Evolutionary conservation across 2,329 filamentous ascomycete genomes (phyloP).

Genomic region (Zasmidium citrigriseum): DNA sequence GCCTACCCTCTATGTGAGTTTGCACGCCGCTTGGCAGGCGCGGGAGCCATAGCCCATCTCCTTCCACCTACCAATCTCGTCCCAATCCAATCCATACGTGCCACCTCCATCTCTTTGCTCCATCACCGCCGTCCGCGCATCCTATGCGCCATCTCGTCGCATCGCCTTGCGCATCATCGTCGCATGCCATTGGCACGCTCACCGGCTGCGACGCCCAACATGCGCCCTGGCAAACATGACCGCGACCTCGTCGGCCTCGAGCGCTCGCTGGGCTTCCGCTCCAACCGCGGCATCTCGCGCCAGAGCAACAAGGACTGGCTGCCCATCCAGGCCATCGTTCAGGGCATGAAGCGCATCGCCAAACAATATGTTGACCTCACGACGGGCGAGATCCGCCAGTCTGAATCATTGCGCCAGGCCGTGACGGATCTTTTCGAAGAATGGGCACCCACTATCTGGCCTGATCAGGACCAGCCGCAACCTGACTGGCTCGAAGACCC

Average conservation of each 20-base stretch:
- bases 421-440: slow-evolving; percentile 9
- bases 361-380: slow-evolving; percentile 4
- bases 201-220: not conserved
- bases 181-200: too few species aligned
- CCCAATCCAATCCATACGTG: too few species aligned
- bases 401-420: slow-evolving; percentile 4
- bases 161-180: too few species aligned
- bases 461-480: not conserved
- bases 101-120: too few species aligned
- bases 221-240: slow-evolving; percentile 4
- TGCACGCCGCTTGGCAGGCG: too few species aligned
- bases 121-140: too few species aligned
- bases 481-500: slow-evolving; percentile 12
- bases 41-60: too few species aligned
- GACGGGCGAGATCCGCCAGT: slow-evolving; percentile 13
- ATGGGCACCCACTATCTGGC: slow-evolving; percentile 13
- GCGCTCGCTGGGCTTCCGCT: slow-evolving; percentile 9
- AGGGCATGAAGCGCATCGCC: slow-evolving; percentile 12
- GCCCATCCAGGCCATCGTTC: slow-evolving; percentile 12
- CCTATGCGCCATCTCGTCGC: too few species aligned
- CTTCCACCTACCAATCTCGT: too few species aligned
- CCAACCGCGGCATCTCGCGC: slow-evolving; percentile 13
- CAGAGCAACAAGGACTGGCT: slow-evolving; percentile 12
- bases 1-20: too few species aligned
- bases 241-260: slow-evolving; percentile 14